Evolutionary conservation across 75 land plant genomes (phyloP), one percentile per base, ranked within the genome.

Genomic region (Azolla pinnata): DNA sequence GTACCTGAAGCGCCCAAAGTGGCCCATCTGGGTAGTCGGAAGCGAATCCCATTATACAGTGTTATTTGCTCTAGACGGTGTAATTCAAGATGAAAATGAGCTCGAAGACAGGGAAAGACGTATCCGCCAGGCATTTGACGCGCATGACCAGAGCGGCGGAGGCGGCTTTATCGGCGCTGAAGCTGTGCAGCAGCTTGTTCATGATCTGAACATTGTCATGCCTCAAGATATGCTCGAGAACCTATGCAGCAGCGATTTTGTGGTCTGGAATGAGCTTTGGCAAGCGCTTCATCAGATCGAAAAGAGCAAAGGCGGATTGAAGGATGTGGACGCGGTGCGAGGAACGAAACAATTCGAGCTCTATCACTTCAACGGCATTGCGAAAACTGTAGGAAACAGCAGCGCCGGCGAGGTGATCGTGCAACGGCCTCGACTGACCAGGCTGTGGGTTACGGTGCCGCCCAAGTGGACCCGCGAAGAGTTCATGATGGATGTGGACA

Each of bases 1-100:
- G 63, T 23, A 72, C 66, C 65, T 88, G 52, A 93, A 93, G 72
- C 65, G 79, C 63, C 98, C 98, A 18, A 79, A 67, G 72, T 93
- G 86, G 86, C 96, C 98, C 1, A 93, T 93, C 45, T 93, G 98
- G 96, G 98, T 93, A 14, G 76, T 93, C 23, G 98, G 98, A 27
- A 93, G 98, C 66, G 98, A 93, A 50, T 88, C 96, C 0, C 98
- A 93, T 62, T 93, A 93, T 60, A 88, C 90, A 44, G 89, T 93
- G 14, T 67, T 93, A 26, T 93, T 93, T 71, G 87, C 98, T 48
- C 72, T 85, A 30, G 75, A 85, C 29, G 53, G 71, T 18, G 62
- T 57, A 19, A 92, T 93, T 24, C 98, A 93, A 62, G 96, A 88
- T 31, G 96, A 88, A 71, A 88, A 84, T 63, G 90, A 93, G 59